These are phyloP conservation scores for Botrytis aclada DNA, from an alignment of 2,329 filamentous ascomycete species.

Conservation along the genomic window DNA sequence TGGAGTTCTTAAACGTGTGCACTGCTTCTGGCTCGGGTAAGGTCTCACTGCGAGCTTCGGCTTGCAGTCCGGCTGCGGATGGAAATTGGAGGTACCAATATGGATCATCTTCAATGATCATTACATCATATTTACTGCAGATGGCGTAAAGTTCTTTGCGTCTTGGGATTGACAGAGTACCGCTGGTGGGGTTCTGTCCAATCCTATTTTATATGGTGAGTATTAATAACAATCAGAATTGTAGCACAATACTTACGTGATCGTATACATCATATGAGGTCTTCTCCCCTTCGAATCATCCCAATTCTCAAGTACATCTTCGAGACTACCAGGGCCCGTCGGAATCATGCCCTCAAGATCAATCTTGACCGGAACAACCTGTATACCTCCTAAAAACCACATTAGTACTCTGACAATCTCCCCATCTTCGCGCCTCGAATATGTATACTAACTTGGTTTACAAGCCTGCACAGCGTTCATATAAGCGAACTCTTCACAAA, in stretches of 20 bases:
- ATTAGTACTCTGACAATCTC: background rate
- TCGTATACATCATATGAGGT: constrained; percentile 84
- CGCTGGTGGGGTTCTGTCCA: constrained; percentile 85
- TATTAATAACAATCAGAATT: constrained; percentile 14
- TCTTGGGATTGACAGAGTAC: constrained; percentile 68
- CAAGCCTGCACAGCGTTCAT: constrained; percentile 70
- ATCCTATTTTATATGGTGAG: constrained; percentile 49
- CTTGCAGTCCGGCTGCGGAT: constrained; percentile 52
- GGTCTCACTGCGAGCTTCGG: constrained; percentile 39
- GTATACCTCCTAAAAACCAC: constrained; percentile 45
- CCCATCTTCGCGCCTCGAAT: too few relatives aligned
- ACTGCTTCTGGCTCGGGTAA: constrained; percentile 25
- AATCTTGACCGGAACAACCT: constrained; percentile 69
- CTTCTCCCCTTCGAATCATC: constrained; percentile 68
- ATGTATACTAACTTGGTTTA: constrained; percentile 45
- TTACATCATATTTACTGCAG: constrained; percentile 79
- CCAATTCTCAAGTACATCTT: constrained; percentile 80
- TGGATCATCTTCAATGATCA: constrained; percentile 92
- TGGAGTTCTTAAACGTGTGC: constrained; percentile 43
- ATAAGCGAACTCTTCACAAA: constrained; percentile 80
- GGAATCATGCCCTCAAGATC: constrained; percentile 79
- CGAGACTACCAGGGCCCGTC: constrained; percentile 67
- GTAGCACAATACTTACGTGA: constrained; percentile 61
- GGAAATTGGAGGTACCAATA: constrained; percentile 95
- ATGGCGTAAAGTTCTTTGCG: constrained; percentile 76